Conservation (phyloP, 768 basidiomycete genomes). For the Mycena pura region DNA sequence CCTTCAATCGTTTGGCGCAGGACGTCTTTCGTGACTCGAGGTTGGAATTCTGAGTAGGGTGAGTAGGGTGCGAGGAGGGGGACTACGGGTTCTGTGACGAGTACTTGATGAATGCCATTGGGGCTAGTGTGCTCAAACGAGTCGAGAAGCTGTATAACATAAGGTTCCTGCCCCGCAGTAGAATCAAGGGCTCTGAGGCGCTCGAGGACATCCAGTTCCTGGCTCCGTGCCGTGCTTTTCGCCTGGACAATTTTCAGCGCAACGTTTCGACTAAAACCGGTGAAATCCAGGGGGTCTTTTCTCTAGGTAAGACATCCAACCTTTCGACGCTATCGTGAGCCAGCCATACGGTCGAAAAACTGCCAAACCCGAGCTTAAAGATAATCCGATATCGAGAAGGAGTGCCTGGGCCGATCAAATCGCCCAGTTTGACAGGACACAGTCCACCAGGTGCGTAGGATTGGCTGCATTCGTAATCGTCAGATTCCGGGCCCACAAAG, state of each 20-base stretch:
- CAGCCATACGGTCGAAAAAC: background rate
- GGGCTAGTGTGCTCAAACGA: background rate
- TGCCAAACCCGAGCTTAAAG: background rate
- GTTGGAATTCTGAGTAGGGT: background rate
- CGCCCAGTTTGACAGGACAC: background rate
- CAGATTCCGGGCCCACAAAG: too few species aligned
- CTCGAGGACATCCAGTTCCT: background rate
- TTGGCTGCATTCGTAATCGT: too few species aligned
- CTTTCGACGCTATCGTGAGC: background rate
- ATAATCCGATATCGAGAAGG: background rate
- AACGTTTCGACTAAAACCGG: background rate
- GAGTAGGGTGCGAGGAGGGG: background rate
- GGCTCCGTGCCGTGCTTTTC: background rate
- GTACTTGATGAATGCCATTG: too few species aligned
- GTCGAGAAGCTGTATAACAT: conserved; percentile 1
- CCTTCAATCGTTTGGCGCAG: background rate
- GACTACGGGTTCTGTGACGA: background rate
- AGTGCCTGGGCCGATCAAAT: background rate
- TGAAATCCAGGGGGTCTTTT: background rate
- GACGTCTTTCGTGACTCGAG: background rate
- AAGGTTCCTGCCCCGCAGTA: background rate
- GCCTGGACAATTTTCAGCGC: background rate
- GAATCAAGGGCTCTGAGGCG: background rate
- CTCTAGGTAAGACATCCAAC: background rate
- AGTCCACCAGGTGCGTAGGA: background rate